Base-by-base conservation (phyloP, 1,284 basidiomycete genomes). In the Ustilago nuda region DNA sequence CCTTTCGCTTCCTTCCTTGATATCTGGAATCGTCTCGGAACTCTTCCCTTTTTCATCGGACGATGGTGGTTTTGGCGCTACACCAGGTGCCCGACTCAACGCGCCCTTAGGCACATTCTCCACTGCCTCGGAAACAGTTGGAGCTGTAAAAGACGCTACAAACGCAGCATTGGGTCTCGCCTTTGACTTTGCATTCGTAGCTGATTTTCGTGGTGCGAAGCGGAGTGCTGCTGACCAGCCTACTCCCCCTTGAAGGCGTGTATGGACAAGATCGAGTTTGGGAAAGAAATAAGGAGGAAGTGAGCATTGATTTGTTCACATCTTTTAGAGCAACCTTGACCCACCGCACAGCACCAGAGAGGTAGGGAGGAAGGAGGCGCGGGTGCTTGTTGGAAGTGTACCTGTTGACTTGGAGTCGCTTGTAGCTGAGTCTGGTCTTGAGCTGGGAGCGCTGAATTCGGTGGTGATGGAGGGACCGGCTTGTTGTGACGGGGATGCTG, bases 171-270 rank as follows among this genome's bases (percentile, higher is more conserved):
- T 76, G 0, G 70, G 74, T 19, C 63, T 48, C 8, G 74, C 27
- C 23, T 78, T 75, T 5, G 68, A 33, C 36, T 68, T 78, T 4
- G 61, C 35, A 19, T 50, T 35, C 9, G 65, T 53, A 11, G 65
- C 61, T 36, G 62, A 70, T n/a, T 62, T 53, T 6, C 80, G 64
- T 2, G 82, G 82, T 11, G 78, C 80, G 50, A 83, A 83, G 0
- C 77, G 73, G 17, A 83, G 67, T 8, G 81, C 69, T 36, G 80
- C 72, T n/a, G 80, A 81, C 81, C 81, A 82, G 30, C 63, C 74
- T 76, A 43, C 30, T 37, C 12, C 36, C 35, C 23, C 45, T 32
- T 19, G 33, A 48, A 58, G 15, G 13, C 27, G 41, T 35, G 30
- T 46, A 4, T 36, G 45, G 37, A n/a, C n/a, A 39, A 45, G 17